Base-by-base conservation (phyloP, 345 rosid genomes). In the Eutrema heterophyllum region DNA sequence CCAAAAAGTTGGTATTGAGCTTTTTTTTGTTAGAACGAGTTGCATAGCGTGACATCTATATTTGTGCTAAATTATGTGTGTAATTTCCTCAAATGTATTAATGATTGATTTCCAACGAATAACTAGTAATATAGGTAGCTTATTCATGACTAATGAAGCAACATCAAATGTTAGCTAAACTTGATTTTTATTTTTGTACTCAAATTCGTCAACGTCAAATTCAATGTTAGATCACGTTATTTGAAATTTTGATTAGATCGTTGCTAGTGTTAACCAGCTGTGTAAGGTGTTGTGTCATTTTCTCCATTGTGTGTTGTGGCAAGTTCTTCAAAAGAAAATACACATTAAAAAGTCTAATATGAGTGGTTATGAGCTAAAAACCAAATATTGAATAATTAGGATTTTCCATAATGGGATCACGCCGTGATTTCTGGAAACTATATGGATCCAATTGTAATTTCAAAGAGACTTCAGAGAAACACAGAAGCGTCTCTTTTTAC, bases 201-300 rank as follows among this genome's bases (percentile, higher is more conserved):
- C 62, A 30, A 60, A 61, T 55, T 68, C 41, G 69, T 60, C 46
- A 60, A 75, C n/a, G 68, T 74, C 72, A 48, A 24, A 70, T 59
- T 58, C 36, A 68, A 49, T 57, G 60, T 59, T 76, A 73, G 82
- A 81, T 86, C 79, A 43, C 64, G n/a, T 63, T 64, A 33, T 75
- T 80, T 83, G 86, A 86, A 73, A 43, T 15, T 52, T 46, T 67
- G 84, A 82, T 87, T 83, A 81, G 85, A 83, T 73, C 71, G 67
- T 86, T 74, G 39, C 45, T 70, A 53, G 74, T 82, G 93, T 83
- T 90, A 83, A 87, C 89, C 95, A 90, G 98, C 95, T 92, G 97
- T 80, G 70, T 80, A 14, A 83, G 91, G 58, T 81, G 84, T 61
- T 41, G 8, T 67, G 79, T 75, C 74, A 50, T 68, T 60, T 68